A percentile compares a stretch with the other conserved stretches of the same genome.
Evolutionary conservation across 108 stramenopile species (phyloP).

Genomic region (Nitzschia palea): DNA sequence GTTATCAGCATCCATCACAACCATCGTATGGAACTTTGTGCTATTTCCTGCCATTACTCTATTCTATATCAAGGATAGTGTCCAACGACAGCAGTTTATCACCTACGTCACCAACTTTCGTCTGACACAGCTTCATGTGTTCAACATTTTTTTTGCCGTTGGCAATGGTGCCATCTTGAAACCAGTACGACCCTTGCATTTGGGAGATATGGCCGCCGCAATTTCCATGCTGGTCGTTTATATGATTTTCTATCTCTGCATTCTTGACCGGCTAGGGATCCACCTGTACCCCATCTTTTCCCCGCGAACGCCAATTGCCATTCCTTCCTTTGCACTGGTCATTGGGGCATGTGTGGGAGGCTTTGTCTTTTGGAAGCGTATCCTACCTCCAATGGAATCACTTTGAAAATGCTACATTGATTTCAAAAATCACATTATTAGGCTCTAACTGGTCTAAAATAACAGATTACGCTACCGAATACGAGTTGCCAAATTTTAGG

Average conservation of each 20-base stretch:
- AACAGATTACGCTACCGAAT: too few relatives aligned
- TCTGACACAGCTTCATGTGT: slow-evolving; percentile 69
- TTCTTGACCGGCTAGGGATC: slow-evolving; percentile 80
- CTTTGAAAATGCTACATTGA: too few relatives aligned
- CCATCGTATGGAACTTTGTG: slow-evolving; percentile 81
- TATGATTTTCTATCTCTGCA: slow-evolving; percentile 55
- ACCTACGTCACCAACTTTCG: slow-evolving; percentile 59
- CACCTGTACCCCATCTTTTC: slow-evolving; percentile 84
- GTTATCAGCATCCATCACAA: slow-evolving; percentile 62
- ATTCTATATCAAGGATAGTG: slow-evolving; percentile 38
- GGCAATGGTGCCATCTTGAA: slow-evolving; percentile 45
- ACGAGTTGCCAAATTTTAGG: too few relatives aligned
- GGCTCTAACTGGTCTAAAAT: too few relatives aligned
- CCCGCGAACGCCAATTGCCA: slow-evolving; percentile 47
- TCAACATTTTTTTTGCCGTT: slow-evolving; percentile 63
- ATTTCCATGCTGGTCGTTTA: slow-evolving; percentile 48
- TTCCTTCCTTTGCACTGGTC: slow-evolving; percentile 38
- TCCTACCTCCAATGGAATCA: slow-evolving; percentile 3
- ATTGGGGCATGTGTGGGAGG: slow-evolving; percentile 25
- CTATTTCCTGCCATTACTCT: slow-evolving; percentile 60
- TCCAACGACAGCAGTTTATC: slow-evolving; percentile 52
- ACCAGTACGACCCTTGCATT: slow-evolving; percentile 41
- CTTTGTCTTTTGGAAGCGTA: slow-evolving; percentile 19
- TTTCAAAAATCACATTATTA: too few relatives aligned
- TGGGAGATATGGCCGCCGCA: slow-evolving; percentile 59